Evolutionary conservation across 2,329 filamentous ascomycete genomes (phyloP), one percentile per base, ranked within the genome.

Genomic region (Zelopaecilomyces penicillatus): DNA sequence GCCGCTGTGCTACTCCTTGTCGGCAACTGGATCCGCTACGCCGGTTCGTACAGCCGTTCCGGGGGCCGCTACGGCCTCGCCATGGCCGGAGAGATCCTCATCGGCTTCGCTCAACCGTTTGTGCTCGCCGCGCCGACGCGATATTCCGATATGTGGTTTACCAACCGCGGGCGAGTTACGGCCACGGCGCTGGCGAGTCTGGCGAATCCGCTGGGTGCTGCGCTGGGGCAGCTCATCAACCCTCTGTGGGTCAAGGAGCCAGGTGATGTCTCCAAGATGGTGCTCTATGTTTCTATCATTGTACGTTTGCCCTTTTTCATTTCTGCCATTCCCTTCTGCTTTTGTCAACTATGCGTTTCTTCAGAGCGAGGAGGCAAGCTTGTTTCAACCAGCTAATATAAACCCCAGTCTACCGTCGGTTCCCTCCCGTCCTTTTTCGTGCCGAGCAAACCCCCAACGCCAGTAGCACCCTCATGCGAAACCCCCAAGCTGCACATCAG

Each of bases 81-180:
- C 50, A 87, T 97, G 84, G 82, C 94, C 54, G 91, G 91, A 4
- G 91, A 97, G 68, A 84, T 97, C 60, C 63, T 98, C 48, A 88
- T 86, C 42, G 93, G 91, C 1, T 74, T 96, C 34, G 82, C 88
- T 1, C 93, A 98, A 61, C 90, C 93, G 0, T 97, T 97, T 62
- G 87, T 95, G 9, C 78, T 97, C 7, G 82, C 85, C 5, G 88
- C 91, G 0, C 91, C 93, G 1, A 91, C 93, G 0, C 75, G 87
- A 50, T 98, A 95, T 65, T 93, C 87, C 44, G 90, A 96, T 61
- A 70, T 95, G 48, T 97, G 93, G 93, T 97, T 97, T 66, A 90
- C 87, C 2, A 82, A 85, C 55, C 70, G 73, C 8, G 91, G 90
- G 6, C 80, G 93, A 44, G 86, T 95, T 9, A 83, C 85, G 43